These are phyloP conservation scores for Cutaneotrichosporon dermatis DNA, from an alignment of 1,284 basidiomycete genomes.

Conservation along the genomic window DNA sequence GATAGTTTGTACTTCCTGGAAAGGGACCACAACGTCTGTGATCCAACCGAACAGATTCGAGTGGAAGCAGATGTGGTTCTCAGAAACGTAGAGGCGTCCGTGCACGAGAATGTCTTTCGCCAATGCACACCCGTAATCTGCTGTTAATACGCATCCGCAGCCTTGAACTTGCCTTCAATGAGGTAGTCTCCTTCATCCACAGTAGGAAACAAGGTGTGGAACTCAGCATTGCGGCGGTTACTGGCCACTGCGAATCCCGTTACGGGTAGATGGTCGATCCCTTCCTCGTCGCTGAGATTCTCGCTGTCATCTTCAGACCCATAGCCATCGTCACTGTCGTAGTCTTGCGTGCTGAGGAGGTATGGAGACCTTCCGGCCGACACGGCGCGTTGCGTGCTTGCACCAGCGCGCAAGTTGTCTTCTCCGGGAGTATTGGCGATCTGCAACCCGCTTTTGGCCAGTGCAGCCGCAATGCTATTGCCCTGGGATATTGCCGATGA, in stretches of 20 bases:
- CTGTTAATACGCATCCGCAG: constrained; percentile 6
- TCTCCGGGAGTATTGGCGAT: constrained; percentile 15
- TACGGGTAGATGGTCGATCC: constrained; percentile 59
- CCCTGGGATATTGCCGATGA: constrained; percentile 25
- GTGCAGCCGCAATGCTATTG: constrained; percentile 31
- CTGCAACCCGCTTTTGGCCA: constrained; percentile 36
- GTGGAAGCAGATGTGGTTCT: constrained; percentile 97
- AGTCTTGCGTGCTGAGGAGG: constrained; percentile 18
- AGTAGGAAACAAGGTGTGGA: constrained; percentile 82
- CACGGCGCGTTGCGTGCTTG: constrained; percentile 4
- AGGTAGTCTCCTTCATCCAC: constrained; percentile 96
- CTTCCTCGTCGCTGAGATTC: constrained; percentile 51
- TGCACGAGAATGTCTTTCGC: constrained; percentile 96
- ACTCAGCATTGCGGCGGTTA: constrained; percentile 89
- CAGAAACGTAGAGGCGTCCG: constrained; percentile 92
- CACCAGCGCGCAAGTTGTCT: not conserved
- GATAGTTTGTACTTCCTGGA: constrained; percentile 80
- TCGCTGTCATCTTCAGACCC: constrained; percentile 54
- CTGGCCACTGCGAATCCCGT: constrained; percentile 96
- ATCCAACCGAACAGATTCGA: constrained; percentile 99
- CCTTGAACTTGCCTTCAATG: constrained; percentile 70
- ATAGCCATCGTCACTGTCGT: constrained; percentile 26
- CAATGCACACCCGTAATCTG: constrained; percentile 95
- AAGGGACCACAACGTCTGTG: constrained; percentile 88
- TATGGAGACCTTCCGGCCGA: constrained; percentile 22